Evolutionary conservation across 2,329 filamentous ascomycete genomes (phyloP), one percentile per base, ranked within the genome.

Genomic region (Xylariaceae sp.): DNA sequence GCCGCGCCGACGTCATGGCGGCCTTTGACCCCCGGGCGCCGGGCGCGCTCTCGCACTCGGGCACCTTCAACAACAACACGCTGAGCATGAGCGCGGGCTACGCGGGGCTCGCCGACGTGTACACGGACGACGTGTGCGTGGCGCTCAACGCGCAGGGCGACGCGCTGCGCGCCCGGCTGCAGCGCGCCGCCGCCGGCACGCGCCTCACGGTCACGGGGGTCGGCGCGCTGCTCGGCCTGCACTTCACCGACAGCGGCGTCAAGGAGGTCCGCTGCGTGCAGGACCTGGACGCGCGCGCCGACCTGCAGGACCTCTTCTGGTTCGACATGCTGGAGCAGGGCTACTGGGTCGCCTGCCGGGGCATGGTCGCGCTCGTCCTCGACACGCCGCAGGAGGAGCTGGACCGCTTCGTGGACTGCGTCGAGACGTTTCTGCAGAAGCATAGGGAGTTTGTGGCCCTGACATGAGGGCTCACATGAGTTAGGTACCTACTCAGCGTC

Each of bases 41-140:
- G 1, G 54, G 47, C 2, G 47, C 52, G 2, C 52, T 73, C 3
- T 50, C 58, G 1, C 72, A 77, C 40, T 66, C 70, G 0, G 72
- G 73, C 0, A 77, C 75, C 0, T 77, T 77, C 52, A 77, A 78
- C 52, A 83, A 84, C 49, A 83, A 83, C 51, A 61, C 44, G 14
- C 31, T 52, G 26, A 50, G 44, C 5, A 75, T 79, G 74, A 55
- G 57, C 10, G 70, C 68, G 2, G 75, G 74, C 2, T 47, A 42
- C 19, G 44, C 44, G 3, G 56, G 47, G 12, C 33, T 58, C 26
- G 33, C 37, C n/a, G 13, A 37, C 11, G 46, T 58, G 6, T 58
- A 47, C 32, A 57, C 50, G 12, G 40, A 44, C 2, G 52, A 48
- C 21, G 48, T 40, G 9, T 44, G 42, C 24, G 29, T 40, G 21